Percentiles rank a stretch among this genome's conserved stretches.
Conservation (phyloP, 345 rosid genomes). For the Melaleuca quinquenervia region DNA sequence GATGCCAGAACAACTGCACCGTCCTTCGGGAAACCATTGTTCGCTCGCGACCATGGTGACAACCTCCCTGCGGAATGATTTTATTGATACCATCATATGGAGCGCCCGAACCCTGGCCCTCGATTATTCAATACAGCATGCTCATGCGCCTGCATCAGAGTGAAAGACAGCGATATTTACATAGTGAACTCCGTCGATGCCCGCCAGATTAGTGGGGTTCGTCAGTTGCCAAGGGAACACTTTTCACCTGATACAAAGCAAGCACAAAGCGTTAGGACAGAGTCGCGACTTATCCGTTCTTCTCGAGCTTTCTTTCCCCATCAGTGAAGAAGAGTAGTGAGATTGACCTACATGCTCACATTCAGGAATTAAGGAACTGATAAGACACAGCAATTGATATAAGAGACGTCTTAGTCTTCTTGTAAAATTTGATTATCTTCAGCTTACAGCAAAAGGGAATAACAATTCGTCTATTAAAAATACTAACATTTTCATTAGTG, state of each 20-base stretch:
- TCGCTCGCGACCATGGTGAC: neutral
- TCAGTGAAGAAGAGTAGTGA: neutral
- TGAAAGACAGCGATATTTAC: neutral
- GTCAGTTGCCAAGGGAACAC: slow-evolving; percentile 61
- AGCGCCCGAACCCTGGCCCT: neutral
- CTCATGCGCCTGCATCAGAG: neutral
- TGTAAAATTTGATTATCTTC: neutral
- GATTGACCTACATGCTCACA: neutral
- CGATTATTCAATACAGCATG: neutral
- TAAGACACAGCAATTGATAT: neutral
- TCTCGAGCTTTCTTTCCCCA: neutral
- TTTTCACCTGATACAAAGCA: slow-evolving; percentile 47
- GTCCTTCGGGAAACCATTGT: neutral
- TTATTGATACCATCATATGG: neutral
- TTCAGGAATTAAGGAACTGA: neutral
- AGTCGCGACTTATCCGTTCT: neutral
- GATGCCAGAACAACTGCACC: neutral
- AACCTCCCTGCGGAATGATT: neutral
- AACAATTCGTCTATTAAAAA: neutral
- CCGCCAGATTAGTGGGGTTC: slow-evolving; percentile 24
- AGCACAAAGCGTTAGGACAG: neutral
- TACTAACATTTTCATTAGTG: neutral
- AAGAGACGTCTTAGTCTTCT: neutral
- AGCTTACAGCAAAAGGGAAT: neutral
- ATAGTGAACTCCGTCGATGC: neutral